A percentile compares a stretch with the other conserved stretches of the same genome.
phyloP scores from a whole-genome alignment of 2,329 filamentous ascomycete species.

The Colletotrichum sp. region DNA sequence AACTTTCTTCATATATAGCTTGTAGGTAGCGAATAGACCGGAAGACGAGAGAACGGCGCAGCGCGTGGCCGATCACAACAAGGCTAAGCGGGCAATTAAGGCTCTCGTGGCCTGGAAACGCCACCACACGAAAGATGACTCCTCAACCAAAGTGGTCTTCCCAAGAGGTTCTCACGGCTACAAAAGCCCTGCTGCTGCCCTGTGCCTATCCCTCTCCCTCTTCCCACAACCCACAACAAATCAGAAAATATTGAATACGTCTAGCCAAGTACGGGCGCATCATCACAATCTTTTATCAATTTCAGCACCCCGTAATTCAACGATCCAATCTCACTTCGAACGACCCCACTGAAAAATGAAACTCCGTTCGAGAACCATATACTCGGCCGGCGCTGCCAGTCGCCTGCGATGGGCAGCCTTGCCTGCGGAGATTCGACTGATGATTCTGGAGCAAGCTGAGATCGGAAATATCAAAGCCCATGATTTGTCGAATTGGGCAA shows the following conservation, averaged over 20 bases:
- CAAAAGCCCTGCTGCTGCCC: background rate
- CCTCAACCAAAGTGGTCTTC: background rate
- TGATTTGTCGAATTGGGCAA: background rate
- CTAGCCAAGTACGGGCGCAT: background rate
- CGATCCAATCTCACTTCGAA: background rate
- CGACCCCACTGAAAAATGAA: background rate
- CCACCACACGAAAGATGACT: background rate
- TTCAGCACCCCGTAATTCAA: background rate
- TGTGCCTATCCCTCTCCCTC: background rate
- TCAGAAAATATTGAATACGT: background rate
- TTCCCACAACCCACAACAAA: background rate
- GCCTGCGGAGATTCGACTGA: background rate
- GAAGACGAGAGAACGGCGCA: too few species aligned
- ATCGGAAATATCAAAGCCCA: background rate
- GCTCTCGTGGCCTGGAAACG: background rate
- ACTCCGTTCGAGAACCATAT: background rate
- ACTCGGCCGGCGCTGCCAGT: background rate
- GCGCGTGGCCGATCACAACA: too few species aligned
- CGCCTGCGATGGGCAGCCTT: background rate
- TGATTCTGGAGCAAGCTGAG: background rate
- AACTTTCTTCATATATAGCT: too few species aligned
- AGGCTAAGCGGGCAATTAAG: accelerated
- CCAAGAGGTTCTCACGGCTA: background rate
- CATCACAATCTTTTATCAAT: background rate
- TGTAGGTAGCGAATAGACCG: too few species aligned